Base-by-base conservation (phyloP, 805 yeast genomes). In the Candida railenensis region DNA sequence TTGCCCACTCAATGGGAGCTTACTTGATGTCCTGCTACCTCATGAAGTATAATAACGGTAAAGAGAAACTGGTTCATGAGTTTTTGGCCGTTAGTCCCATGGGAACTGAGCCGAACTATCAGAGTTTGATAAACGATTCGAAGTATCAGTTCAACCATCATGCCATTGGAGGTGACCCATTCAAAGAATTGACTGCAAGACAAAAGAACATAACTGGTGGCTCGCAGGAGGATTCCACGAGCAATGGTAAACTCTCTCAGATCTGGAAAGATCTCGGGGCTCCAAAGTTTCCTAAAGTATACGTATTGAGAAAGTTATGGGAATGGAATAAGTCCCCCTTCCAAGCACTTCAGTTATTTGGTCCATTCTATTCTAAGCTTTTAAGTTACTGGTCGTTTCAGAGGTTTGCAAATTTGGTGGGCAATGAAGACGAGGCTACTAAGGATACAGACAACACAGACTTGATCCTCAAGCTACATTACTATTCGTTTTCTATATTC, bases 1-100 rank as follows among this genome's bases (percentile, higher is more conserved):
- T 71, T 33, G 69, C 59, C 36, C 76, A 71, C 51, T 69, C 74
- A 3, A 71, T 71, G 76, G 76, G 76, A 2, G 76, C 71, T 3
- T 71, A 71, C 45, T 52, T 71, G 21, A 53, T 67, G 12, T 57
- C 73, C 46, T 69, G 75, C 48, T 71, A 71, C 49, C 53, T 71
- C 19, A 56, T 71, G 68, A 71, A 71, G 52, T 69, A 68, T 48
- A 66, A 67, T 43, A 22, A 12, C 22, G 32, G 21, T 3, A 52
- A 44, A 18, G 49, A 50, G 16, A 42, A 49, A 22, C 36, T 53
- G 20, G 70, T 58, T 22, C 57, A 46, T 37, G 59, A 51, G 33
- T 62, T 55, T 37, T 54, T 65, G 32, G 45, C 62, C 15, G 72
- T 71, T 3, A 69, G 75, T 51, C 76, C 76, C 3, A 65, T 71